A percentile compares a stretch with the other conserved stretches of the same genome.
Evolutionary conservation across 805 yeast genomes (phyloP).

Genomic region (Nakazawaea populi): DNA sequence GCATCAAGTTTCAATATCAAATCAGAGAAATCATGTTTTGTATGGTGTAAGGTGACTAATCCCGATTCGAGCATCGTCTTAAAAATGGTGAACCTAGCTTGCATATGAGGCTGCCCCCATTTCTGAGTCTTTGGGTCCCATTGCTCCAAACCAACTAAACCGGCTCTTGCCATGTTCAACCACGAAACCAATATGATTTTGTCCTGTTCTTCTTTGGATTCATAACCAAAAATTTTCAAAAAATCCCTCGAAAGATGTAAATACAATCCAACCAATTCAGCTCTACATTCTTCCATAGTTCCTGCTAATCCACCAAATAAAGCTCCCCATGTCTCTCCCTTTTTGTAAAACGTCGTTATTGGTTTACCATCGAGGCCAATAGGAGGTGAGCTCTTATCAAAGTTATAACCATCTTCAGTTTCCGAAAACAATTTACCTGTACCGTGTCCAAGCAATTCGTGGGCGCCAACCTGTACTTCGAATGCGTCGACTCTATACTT

Average conservation of each 20-base stretch:
- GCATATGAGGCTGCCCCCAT: slow-evolving; percentile 97
- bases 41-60: slow-evolving; percentile 48
- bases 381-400: slow-evolving; percentile 61
- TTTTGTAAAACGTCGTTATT: slow-evolving; percentile 61
- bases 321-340: slow-evolving; percentile 89
- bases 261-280: slow-evolving; percentile 84
- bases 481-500: slow-evolving; percentile 77
- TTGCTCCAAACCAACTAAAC: slow-evolving; percentile 72
- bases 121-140: slow-evolving; percentile 79
- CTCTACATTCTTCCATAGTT: slow-evolving; percentile 89
- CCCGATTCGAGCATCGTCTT: slow-evolving; percentile 64
- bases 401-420: slow-evolving; percentile 57
- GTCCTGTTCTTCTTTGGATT: slow-evolving; percentile 49
- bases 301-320: slow-evolving; percentile 79
- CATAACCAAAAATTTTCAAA: slow-evolving; percentile 68
- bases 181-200: slow-evolving; percentile 63
- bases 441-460: slow-evolving; percentile 88
- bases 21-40: slow-evolving; percentile 48
- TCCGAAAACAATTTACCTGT: slow-evolving; percentile 74
- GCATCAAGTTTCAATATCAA: slow-evolving; percentile 55
- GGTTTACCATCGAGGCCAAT: slow-evolving; percentile 55
- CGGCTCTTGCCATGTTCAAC: slow-evolving; percentile 84
- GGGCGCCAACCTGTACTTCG: slow-evolving; percentile 92
- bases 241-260: slow-evolving; percentile 64
- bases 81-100: slow-evolving; percentile 82